Percentiles rank a stretch among this genome's conserved stretches.
Evolutionary conservation across 176 grass and related monocot species (phyloP).

Genomic region (Carex kokanica): DNA sequence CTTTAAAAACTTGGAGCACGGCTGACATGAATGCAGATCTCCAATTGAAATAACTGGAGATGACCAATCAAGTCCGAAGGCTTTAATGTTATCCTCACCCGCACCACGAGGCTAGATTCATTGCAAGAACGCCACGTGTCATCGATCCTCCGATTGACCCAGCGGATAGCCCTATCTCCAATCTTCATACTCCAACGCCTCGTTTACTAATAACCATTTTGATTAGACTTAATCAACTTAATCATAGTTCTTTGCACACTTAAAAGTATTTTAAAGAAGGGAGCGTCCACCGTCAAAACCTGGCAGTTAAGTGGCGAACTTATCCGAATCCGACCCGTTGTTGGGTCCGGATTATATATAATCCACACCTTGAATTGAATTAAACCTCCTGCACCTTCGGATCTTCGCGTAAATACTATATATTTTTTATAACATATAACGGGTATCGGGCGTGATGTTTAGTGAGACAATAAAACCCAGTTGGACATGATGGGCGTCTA

Average conservation of each 20-base stretch:
- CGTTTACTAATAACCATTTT: neutral
- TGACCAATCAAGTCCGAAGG: neutral
- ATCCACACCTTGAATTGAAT: neutral
- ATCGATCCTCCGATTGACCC: neutral
- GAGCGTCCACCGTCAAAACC: neutral
- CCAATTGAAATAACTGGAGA: neutral
- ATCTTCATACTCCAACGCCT: slow-evolving; percentile 4
- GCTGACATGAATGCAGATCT: neutral
- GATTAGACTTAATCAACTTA: neutral
- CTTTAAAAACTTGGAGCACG: neutral
- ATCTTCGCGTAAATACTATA: neutral
- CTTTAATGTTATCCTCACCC: slow-evolving; percentile 30
- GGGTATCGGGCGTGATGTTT: neutral
- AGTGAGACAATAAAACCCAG: neutral
- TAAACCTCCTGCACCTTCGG: no score
- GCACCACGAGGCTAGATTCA: slow-evolving; percentile 29
- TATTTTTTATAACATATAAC: neutral
- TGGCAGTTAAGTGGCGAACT: slow-evolving; percentile 19
- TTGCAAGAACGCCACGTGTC: slow-evolving; percentile 29
- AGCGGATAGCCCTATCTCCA: slow-evolving; percentile 37
- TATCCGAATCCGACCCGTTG: slow-evolving; percentile 10
- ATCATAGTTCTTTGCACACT: neutral
- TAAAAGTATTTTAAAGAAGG: neutral
- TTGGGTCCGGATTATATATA: neutral
- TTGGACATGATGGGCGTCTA: neutral